Conservation (phyloP, 208 protist genomes). For the Herpetomonas muscarum region DNA sequence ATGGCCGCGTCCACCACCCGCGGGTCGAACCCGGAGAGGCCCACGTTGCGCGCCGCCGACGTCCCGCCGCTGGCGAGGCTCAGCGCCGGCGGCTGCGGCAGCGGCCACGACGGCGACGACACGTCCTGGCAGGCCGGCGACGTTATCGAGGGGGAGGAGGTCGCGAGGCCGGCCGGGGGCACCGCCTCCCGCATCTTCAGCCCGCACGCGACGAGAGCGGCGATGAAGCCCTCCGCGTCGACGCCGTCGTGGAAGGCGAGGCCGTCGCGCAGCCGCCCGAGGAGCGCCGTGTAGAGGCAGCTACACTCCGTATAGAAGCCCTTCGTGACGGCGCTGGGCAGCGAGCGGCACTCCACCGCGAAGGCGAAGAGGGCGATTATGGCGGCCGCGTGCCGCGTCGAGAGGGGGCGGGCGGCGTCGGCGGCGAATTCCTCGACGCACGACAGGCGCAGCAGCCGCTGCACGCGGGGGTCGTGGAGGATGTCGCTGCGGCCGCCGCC, state of each 20-base stretch:
- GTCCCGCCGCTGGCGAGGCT: background rate
- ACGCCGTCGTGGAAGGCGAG: conserved; percentile 41
- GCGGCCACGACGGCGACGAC: conserved; percentile 6
- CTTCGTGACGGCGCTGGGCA: conserved; percentile 44
- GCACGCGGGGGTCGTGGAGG: conserved; percentile 48
- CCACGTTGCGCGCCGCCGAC: conserved; percentile 18
- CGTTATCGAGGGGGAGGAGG: background rate
- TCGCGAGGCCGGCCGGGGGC: conserved; percentile 11
- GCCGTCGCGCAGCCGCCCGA: conserved; percentile 30
- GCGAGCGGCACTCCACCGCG: conserved; percentile 46
- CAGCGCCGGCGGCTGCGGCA: background rate
- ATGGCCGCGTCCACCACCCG: conserved; percentile 52
- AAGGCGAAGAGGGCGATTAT: conserved; percentile 65
- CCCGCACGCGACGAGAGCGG: conserved; percentile 68
- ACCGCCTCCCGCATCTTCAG: conserved; percentile 53
- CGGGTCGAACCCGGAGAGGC: conserved; percentile 50
- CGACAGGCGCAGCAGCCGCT: conserved; percentile 58
- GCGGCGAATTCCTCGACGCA: conserved; percentile 33
- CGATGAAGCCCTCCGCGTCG: conserved; percentile 64
- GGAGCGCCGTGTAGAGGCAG: conserved; percentile 38
- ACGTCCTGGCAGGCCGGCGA: background rate
- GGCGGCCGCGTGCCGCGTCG: conserved; percentile 37
- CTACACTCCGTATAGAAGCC: conserved; percentile 72
- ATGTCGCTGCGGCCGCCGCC: conserved; percentile 12
- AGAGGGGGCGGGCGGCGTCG: conserved; percentile 7